Base-by-base conservation (phyloP, 768 basidiomycete genomes). In the Rhodotorula taiwanensis region DNA sequence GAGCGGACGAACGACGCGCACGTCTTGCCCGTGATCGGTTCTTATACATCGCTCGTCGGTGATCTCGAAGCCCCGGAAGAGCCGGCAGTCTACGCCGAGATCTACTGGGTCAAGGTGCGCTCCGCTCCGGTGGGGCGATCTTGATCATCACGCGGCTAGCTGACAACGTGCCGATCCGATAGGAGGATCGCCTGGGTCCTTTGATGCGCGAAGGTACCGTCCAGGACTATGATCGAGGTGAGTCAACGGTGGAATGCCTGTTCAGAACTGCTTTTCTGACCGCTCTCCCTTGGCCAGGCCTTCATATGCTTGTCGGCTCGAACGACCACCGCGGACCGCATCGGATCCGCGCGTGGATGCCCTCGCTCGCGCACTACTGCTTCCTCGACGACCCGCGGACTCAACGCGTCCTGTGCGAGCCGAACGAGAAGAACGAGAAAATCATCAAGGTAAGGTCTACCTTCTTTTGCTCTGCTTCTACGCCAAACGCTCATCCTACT, bases 51-150 rank as follows among this genome's bases (percentile, higher is more conserved):
- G 23, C 36, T 53, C 5, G 36, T 44, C 23, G 51, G 41, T 13
- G 62, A n/a, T 28, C 21, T 52, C 21, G 58, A 51, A 30, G 23
- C 23, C 21, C n/a, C 25, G 16, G 58, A 60, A 27, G 41, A 68
- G 43, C 58, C 39, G 14, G 68, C 64, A 0, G 60, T 62, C 4
- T 70, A 70, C 25, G 51, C 58, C 28, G 68, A 70, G 48, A 34
- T 70, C n/a, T 70, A 65, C 54, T 70, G 68, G 68, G 64, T 56
- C 52, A 70, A 66, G 58, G 64, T 65, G 52, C 34, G 64, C 21
- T 13, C 14, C 27, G n/a, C n/a, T n/a, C n/a, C n/a, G n/a, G n/a
- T n/a, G n/a, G n/a, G n/a, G n/a, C 27, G 8, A 18, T 57, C 33
- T 33, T 48, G n/a, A 28, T 20, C 23, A 8, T 7, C 28, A 21